phyloP scores from a whole-genome alignment of 2,329 filamentous ascomycete species.

The Xylariaceae sp. region DNA sequence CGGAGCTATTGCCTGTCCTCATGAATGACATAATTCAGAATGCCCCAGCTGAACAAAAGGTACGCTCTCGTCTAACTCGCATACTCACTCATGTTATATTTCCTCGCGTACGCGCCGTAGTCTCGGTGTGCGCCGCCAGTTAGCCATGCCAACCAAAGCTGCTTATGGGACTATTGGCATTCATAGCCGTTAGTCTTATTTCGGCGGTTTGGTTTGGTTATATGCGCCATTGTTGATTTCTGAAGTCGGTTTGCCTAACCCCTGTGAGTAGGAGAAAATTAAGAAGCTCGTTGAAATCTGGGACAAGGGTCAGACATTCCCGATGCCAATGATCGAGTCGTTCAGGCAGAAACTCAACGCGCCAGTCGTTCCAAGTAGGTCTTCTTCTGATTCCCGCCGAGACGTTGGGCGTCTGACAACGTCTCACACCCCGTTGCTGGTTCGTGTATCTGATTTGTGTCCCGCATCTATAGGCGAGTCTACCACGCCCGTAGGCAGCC shows the following conservation, averaged over 20 bases:
- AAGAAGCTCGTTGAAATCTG: constrained; percentile 94
- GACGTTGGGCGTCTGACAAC: background rate
- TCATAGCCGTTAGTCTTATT: constrained; percentile 1
- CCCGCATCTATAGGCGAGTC: constrained; percentile 55
- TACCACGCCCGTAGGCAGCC: constrained; percentile 65
- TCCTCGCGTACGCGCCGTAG: constrained; percentile 25
- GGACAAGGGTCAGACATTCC: constrained; percentile 93
- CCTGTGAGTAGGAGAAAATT: constrained; percentile 79
- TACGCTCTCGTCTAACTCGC: constrained; percentile 53
- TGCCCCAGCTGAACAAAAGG: constrained; percentile 92
- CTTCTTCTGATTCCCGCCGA: constrained; percentile 12
- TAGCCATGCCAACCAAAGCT: background rate
- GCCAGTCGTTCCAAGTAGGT: constrained; percentile 60
- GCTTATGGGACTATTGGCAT: constrained; percentile 14
- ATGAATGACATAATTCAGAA: constrained; percentile 93
- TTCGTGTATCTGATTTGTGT: constrained; percentile 37
- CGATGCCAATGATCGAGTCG: constrained; percentile 66
- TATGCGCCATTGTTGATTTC: constrained; percentile 19
- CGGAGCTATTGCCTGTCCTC: constrained; percentile 84
- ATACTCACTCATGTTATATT: constrained; percentile 20
- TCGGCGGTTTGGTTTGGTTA: constrained; percentile 17
- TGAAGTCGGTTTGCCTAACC: constrained; percentile 40
- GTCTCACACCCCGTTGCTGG: constrained; percentile 8
- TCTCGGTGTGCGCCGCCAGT: constrained; percentile 25
- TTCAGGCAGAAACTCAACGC: constrained; percentile 78